Conservation (phyloP, 139 green algal genomes). For the Haematococcus lacustris region DNA sequence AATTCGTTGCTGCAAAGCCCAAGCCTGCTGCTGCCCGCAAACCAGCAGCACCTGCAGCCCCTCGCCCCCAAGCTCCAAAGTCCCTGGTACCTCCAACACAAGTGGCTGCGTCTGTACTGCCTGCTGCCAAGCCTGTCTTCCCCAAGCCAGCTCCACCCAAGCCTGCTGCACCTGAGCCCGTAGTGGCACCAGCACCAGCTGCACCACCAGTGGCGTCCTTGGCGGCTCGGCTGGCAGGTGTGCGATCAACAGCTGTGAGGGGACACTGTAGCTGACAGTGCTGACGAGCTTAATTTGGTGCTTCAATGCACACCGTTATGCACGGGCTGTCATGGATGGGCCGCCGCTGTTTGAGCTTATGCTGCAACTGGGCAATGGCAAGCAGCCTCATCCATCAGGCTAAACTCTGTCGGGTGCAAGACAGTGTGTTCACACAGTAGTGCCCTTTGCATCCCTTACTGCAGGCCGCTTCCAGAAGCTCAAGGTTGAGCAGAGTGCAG, state of each 20-base stretch:
- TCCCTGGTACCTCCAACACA: not conserved
- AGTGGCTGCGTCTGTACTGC: too few relatives aligned
- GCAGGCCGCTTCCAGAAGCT: slow-evolving; percentile 16
- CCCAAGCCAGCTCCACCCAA: slow-evolving; percentile 21
- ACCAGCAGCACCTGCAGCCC: not conserved
- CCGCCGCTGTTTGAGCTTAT: slow-evolving; percentile 1
- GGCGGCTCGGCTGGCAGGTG: slow-evolving; percentile 27
- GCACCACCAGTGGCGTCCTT: slow-evolving; percentile 4
- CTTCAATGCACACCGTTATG: not conserved
- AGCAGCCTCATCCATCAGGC: not conserved
- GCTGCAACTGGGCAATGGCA: slow-evolving; percentile 1
- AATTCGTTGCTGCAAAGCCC: not conserved
- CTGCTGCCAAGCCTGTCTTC: too few relatives aligned
- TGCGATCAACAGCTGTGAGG: not conserved
- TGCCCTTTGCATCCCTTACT: not conserved
- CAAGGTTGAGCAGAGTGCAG: slow-evolving; percentile 3
- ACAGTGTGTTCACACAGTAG: too few relatives aligned
- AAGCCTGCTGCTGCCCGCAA: not conserved
- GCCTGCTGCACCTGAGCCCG: slow-evolving; percentile 16
- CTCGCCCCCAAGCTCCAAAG: not conserved
- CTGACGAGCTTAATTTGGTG: not conserved
- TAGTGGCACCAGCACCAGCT: not conserved
- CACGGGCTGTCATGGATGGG: not conserved
- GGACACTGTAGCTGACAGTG: too few relatives aligned
- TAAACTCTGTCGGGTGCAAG: not conserved